Evolutionary conservation across 768 basidiomycete genomes (phyloP).

Genomic region (Trametes cubensis): DNA sequence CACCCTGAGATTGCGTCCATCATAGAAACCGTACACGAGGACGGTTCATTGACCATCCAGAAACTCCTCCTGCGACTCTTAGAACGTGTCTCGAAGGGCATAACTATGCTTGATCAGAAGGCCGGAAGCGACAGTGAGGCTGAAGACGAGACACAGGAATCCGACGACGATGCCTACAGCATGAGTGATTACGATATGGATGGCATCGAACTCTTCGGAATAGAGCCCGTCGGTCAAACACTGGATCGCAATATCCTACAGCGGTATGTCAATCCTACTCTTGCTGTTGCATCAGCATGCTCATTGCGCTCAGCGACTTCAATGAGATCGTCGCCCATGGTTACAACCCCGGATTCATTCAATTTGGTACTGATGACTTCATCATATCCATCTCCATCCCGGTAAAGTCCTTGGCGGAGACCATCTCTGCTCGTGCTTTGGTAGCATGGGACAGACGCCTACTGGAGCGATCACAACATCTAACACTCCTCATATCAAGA

Average conservation of each 20-base stretch:
- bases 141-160: slow-evolving; percentile 40
- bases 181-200: slow-evolving; percentile 9
- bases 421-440: slow-evolving; percentile 64
- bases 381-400: slow-evolving; percentile 61
- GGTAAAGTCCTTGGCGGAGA: slow-evolving; percentile 50
- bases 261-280: slow-evolving; percentile 21
- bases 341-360: slow-evolving; percentile 63
- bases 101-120: slow-evolving; percentile 5
- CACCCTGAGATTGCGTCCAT: slow-evolving; percentile 44
- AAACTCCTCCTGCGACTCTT: slow-evolving; percentile 50
- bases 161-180: slow-evolving; percentile 37
- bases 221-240: background rate
- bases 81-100: slow-evolving; percentile 34
- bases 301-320: slow-evolving; percentile 52
- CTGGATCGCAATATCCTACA: slow-evolving; percentile 26
- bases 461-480: slow-evolving; percentile 55
- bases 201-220: slow-evolving; percentile 5
- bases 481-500: slow-evolving; percentile 68
- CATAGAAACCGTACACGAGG: slow-evolving; percentile 48
- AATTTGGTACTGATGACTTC: slow-evolving; percentile 53
- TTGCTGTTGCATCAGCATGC: background rate
- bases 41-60: slow-evolving; percentile 46
- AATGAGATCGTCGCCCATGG: slow-evolving; percentile 56
- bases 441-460: slow-evolving; percentile 76
- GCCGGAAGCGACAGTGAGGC: slow-evolving; percentile 30